phyloP scores from a whole-genome alignment of 2,329 filamentous ascomycete genomes.

The Fusarium duplospermum region DNA sequence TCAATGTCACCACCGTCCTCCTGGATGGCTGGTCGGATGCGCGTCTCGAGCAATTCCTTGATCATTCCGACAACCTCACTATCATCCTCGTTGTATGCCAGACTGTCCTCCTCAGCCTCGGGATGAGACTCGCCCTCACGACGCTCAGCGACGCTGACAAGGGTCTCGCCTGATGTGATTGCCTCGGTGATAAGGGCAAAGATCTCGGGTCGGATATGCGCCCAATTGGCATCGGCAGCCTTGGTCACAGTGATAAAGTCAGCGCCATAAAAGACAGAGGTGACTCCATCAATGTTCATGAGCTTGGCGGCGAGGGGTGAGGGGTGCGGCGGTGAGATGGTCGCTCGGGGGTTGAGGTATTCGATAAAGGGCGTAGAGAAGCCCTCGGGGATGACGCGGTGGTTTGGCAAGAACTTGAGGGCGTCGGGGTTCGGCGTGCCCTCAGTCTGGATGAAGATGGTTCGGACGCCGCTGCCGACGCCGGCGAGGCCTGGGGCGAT shows the following conservation, averaged over 20 bases:
- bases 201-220: constrained; percentile 93
- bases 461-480: constrained; percentile 64
- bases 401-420: constrained; percentile 95
- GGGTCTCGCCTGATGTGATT: constrained; percentile 82
- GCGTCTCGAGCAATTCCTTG: constrained; percentile 94
- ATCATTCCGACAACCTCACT: constrained; percentile 98
- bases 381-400: constrained; percentile 80
- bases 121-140: constrained; percentile 61
- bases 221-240: constrained; percentile 88
- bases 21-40: constrained; percentile 94
- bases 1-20: constrained; percentile 99
- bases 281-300: constrained; percentile 95
- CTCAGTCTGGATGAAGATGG: constrained; percentile 98
- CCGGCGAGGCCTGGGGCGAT: constrained; percentile 38
- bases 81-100: constrained; percentile 90
- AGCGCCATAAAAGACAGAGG: constrained; percentile 89
- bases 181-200: constrained; percentile 96
- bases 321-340: constrained; percentile 87
- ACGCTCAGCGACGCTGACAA: constrained; percentile 79
- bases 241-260: constrained; percentile 99
- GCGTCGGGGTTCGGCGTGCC: constrained; percentile 94
- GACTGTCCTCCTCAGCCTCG: constrained; percentile 69
- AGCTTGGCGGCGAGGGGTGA: constrained; percentile 91
- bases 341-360: constrained; percentile 89
- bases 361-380: constrained; percentile 85